phyloP scores from a whole-genome alignment of 2,329 filamentous ascomycete genomes.

The Colletotrichum paranaense region DNA sequence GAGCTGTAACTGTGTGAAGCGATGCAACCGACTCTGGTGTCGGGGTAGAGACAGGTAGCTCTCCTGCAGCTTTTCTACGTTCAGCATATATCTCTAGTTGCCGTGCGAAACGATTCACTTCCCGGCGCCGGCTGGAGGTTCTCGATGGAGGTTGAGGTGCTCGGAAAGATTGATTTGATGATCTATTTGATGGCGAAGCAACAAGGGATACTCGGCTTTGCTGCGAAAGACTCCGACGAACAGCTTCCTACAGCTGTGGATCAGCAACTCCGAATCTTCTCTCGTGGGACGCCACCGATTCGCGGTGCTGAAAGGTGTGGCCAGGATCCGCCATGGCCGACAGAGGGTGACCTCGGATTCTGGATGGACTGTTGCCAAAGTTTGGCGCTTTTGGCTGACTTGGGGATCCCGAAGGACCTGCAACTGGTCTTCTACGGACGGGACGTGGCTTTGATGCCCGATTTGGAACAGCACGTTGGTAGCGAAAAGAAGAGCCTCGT shows the following conservation, averaged over 20 bases:
- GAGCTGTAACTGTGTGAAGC: conserved; percentile 61
- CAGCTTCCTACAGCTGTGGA: conserved; percentile 35
- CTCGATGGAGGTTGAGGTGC: conserved; percentile 44
- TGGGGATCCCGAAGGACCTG: conserved; percentile 17
- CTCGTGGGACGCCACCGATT: conserved; percentile 1
- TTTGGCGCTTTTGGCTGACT: not conserved
- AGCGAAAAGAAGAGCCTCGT: not conserved
- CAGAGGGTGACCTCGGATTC: not conserved
- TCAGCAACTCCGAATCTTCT: conserved; percentile 34
- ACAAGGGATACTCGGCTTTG: conserved; percentile 35
- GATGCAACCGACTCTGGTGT: conserved; percentile 56
- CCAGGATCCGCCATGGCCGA: not conserved
- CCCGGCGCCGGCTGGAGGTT: conserved; percentile 55
- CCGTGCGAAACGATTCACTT: conserved; percentile 46
- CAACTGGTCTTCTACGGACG: not conserved
- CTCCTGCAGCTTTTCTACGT: conserved; percentile 50
- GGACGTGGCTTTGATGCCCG: not conserved
- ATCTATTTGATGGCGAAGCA: conserved; percentile 20
- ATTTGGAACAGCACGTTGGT: not conserved
- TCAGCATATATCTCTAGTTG: conserved; percentile 39
- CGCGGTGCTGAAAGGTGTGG: not conserved
- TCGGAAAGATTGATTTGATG: not conserved
- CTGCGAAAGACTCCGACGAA: conserved; percentile 35
- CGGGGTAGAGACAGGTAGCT: conserved; percentile 51
- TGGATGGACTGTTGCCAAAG: not conserved